Evolutionary conservation across 225 moss, liverwort and hornwort genomes (phyloP), one percentile per base, ranked within the genome.

Genomic region (Physcomitrellopsis africana): DNA sequence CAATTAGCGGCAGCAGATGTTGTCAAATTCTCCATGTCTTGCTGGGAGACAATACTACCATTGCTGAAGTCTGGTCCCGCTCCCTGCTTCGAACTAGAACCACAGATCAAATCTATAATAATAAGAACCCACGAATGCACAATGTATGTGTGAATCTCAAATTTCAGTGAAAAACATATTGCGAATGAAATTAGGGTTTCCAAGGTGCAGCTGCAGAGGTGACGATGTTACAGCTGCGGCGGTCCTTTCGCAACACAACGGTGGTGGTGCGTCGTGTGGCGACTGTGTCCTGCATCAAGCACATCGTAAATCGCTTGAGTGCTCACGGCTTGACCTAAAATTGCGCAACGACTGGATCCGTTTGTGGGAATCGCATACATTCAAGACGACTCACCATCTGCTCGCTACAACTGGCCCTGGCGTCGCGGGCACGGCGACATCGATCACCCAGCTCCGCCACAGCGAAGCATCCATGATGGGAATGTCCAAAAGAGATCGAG

Each of bases 121-220:
- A 49, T 3, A 9, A 7, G 67, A 68, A 66, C 6, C 7, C 60
- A 41, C 18, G 52, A 42, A 23, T 23, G 61, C 18, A 44, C 18
- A 9, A 51, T 53, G 3, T 61, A 18, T 14, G 24, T 0, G 61
- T 8, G 26, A 10, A 69, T 43, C 10, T 53, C 53, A 27, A 69
- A 51, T 51, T 76, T 51, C 9, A 24, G 24, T 24, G 68, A 16
- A 68, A 51, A 61, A 60, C n/a, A 43, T 51, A 45, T 69, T 75
- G 9, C 27, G 14, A 4, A 65, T 20, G 15, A 51, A 8, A 41
- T 11, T 11, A 29, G 9, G 18, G 3, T 11, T 17, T 10, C 7
- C 61, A 15, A 66, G 57, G 20, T 19, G 27, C 42, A 2, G 14
- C 23, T 61, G 10, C 16, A 10, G 11, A 22, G 41, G 46, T 9